Conservation (phyloP, 805 yeast species). For the Brettanomyces anomalus region DNA sequence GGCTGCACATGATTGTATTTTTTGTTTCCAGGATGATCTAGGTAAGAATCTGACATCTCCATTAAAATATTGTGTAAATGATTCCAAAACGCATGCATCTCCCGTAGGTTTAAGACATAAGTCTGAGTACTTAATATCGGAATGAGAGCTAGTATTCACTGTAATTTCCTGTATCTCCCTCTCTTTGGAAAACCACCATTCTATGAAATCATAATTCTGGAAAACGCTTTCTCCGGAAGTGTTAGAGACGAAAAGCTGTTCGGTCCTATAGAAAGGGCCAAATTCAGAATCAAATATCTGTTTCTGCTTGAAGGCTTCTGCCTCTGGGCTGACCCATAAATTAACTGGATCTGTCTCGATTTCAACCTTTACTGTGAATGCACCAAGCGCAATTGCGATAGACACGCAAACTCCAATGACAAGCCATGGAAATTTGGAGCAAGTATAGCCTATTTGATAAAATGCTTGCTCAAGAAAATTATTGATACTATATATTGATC, state of each 20-base stretch:
- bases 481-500: slow-evolving; percentile 32
- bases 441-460: slow-evolving; percentile 42
- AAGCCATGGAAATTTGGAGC: slow-evolving; percentile 52
- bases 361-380: slow-evolving; percentile 41
- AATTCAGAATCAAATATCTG: slow-evolving; percentile 67
- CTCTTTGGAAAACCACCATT: slow-evolving; percentile 91
- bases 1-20: slow-evolving; percentile 52
- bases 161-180: slow-evolving; percentile 32
- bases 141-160: slow-evolving; percentile 13
- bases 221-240: slow-evolving; percentile 50
- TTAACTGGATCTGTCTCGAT: slow-evolving; percentile 75
- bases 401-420: slow-evolving; percentile 37
- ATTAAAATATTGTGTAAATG: slow-evolving; percentile 79
- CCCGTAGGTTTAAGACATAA: slow-evolving; percentile 80
- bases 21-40: slow-evolving; percentile 43
- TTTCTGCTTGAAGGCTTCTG: slow-evolving; percentile 62
- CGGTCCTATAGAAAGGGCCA: slow-evolving; percentile 87
- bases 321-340: slow-evolving; percentile 81
- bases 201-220: slow-evolving; percentile 50
- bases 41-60: slow-evolving; percentile 47
- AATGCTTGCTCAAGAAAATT: slow-evolving; percentile 39
- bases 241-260: slow-evolving; percentile 70
- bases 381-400: slow-evolving; percentile 36
- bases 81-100: slow-evolving; percentile 74
- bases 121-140: slow-evolving; percentile 38